Percentiles rank a stretch among this genome's conserved stretches.
phyloP scores from a whole-genome alignment of 768 basidiomycete species.

The Amanita phalloides region DNA sequence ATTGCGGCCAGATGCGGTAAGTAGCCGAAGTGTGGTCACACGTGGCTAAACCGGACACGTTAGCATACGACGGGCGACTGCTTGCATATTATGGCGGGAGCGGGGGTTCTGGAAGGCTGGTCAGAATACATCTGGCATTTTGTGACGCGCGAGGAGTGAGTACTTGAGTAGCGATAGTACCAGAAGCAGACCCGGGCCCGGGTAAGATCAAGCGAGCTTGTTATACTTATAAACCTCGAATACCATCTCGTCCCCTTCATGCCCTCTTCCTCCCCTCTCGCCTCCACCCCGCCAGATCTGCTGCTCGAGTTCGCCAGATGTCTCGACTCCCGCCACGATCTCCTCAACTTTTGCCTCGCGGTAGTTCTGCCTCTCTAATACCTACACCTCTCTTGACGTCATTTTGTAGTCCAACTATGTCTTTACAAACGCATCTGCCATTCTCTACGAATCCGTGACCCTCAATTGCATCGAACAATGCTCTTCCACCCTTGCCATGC shows the following conservation, averaged over 20 bases:
- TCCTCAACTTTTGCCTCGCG: slow-evolving; percentile 49
- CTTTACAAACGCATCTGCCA: slow-evolving; percentile 39
- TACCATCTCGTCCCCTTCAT: background rate
- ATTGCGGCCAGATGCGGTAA: slow-evolving; percentile 54
- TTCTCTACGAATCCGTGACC: slow-evolving; percentile 49
- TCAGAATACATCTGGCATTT: slow-evolving; percentile 40
- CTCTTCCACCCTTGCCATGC: slow-evolving; percentile 54
- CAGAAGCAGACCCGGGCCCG: background rate
- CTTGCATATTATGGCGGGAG: slow-evolving; percentile 36
- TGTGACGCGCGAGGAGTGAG: slow-evolving; percentile 17
- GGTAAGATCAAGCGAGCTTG: background rate
- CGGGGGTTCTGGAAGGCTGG: slow-evolving; percentile 41
- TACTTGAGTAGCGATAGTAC: background rate
- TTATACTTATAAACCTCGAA: background rate
- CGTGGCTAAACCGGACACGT: background rate
- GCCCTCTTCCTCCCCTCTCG: slow-evolving; percentile 6
- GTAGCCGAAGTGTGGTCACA: slow-evolving; percentile 13
- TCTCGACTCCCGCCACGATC: slow-evolving; percentile 40
- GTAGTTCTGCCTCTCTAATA: slow-evolving; percentile 25
- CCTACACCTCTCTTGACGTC: background rate
- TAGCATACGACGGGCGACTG: slow-evolving; percentile 35
- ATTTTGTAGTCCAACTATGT: slow-evolving; percentile 39
- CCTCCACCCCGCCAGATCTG: slow-evolving; percentile 41
- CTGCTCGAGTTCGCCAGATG: slow-evolving; percentile 54
- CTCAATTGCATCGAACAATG: slow-evolving; percentile 52